A percentile compares a stretch with the other conserved stretches of the same genome.
Conservation (phyloP, 768 basidiomycete genomes). For the Crepidotus variabilis region DNA sequence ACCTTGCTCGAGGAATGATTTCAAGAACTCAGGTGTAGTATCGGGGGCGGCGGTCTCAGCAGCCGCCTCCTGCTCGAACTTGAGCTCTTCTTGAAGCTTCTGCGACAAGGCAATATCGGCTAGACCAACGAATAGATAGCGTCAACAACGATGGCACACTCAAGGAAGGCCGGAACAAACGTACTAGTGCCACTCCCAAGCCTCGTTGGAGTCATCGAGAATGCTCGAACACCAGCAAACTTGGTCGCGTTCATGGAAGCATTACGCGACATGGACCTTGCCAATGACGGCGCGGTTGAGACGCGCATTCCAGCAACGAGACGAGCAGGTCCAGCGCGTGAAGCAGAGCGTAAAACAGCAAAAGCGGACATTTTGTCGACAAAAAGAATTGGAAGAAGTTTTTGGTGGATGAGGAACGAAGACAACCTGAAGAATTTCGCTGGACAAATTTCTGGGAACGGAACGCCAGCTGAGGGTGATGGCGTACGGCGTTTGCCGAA, state of each 20-base stretch:
- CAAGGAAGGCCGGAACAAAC: constrained; percentile 15
- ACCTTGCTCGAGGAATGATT: constrained; percentile 65
- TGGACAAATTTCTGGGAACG: background rate
- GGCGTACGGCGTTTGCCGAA: background rate
- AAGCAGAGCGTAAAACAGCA: constrained; percentile 56
- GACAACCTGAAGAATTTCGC: background rate
- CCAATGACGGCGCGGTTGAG: constrained; percentile 19
- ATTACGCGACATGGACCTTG: constrained; percentile 15
- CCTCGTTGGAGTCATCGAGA: constrained; percentile 40
- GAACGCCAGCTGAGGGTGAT: background rate
- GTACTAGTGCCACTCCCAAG: constrained; percentile 44
- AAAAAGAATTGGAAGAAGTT: background rate
- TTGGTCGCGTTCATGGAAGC: constrained; percentile 13
- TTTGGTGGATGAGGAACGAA: background rate
- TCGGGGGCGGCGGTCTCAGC: constrained; percentile 19
- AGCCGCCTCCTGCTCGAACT: constrained; percentile 73
- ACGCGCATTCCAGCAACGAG: constrained; percentile 26
- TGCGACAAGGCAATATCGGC: constrained; percentile 73
- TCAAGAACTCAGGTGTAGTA: constrained; percentile 68
- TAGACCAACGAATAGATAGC: constrained; percentile 20
- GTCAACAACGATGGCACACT: constrained; percentile 1
- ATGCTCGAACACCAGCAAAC: constrained; percentile 30
- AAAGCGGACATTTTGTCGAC: constrained; percentile 51
- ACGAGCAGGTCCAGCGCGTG: constrained; percentile 39
- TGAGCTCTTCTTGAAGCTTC: constrained; percentile 78